Evolutionary conservation across 2,329 filamentous ascomycete genomes (phyloP), one percentile per base, ranked within the genome.

Genomic region (Oidium heveae): DNA sequence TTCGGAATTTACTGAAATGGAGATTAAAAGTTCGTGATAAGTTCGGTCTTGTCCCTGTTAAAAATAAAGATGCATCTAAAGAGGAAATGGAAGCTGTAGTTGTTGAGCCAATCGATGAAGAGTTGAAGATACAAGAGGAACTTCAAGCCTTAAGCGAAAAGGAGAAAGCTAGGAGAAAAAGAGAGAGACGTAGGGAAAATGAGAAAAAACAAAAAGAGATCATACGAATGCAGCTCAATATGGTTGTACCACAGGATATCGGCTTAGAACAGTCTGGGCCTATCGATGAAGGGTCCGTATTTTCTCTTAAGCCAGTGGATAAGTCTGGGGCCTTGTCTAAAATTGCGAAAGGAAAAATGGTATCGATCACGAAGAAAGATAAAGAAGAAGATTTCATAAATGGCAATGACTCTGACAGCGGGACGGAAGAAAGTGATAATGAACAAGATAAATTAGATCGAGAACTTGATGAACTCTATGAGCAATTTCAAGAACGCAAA

Each of bases 221-320:
- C 57, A 74, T 94, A n/a, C 80, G 91, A 36, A 83, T 98, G 82
- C 91, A 98, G 68, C 79, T 98, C 71, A 82, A 95, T 69, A 98
- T 98, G 91, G 82, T 82, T 1, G 84, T 87, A 0, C 91, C 91
- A 8, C 91, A 86, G 73, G 91, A 98, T 59, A 94, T 98, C 58
- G 91, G 91, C 63, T 77, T 94, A 70, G 91, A 94, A 65, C 86
- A 91, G 67, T 70, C 76, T 24, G 86, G 86, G 0, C 84, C 85
- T 0, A 72, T 77, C 52, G 88, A 86, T 24, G 80, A 86, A 44
- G 84, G 86, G 49, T 73, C 84, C 32, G 91, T 94, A 72, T 98
- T 98, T 66, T 79, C 79, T 2, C 74, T 96, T 50, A 94, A 87
- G 66, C 71, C 79, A 9, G 75, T 93, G 47, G 86, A 95, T 64